phyloP scores from a whole-genome alignment of 2,329 filamentous ascomycete species.

The Penicillium glabrum region DNA sequence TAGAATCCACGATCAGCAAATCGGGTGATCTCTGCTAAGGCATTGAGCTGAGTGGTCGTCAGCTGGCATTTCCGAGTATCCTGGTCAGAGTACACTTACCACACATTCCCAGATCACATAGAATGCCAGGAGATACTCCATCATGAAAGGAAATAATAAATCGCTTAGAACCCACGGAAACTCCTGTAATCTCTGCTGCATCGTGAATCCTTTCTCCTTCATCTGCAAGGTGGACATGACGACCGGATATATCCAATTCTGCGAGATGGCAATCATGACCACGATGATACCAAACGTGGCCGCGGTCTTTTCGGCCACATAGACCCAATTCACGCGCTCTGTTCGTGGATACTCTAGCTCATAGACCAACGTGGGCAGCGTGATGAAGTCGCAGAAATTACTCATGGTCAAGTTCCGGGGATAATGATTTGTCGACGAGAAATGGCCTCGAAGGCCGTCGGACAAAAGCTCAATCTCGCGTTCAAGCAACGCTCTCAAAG shows the following conservation, averaged over 20 bases:
- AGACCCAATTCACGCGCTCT: conserved; percentile 69
- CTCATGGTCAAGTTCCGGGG: conserved; percentile 66
- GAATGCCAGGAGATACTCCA: conserved; percentile 75
- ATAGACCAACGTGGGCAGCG: conserved; percentile 74
- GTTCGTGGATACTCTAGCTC: conserved; percentile 74
- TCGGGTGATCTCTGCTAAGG: conserved; percentile 71
- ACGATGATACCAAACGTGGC: conserved; percentile 68
- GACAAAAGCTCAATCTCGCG: conserved; percentile 65
- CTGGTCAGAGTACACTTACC: conserved; percentile 7
- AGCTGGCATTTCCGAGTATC: neutral
- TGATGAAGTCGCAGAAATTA: conserved; percentile 71
- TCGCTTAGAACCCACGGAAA: conserved; percentile 77
- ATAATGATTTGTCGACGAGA: conserved; percentile 57
- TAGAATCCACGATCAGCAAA: conserved; percentile 74
- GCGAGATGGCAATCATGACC: conserved; percentile 76
- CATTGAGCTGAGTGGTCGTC: conserved; percentile 54
- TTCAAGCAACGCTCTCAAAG: conserved; percentile 66
- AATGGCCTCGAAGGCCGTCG: conserved; percentile 66
- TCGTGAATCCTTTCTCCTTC: conserved; percentile 54
- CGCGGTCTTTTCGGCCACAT: conserved; percentile 69
- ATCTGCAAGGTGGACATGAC: conserved; percentile 68
- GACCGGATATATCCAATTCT: conserved; percentile 75
- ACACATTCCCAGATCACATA: conserved; percentile 79
- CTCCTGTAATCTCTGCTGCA: conserved; percentile 61
- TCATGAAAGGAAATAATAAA: conserved; percentile 74